Evolutionary conservation across 768 basidiomycete genomes (phyloP), one percentile per base, ranked within the genome.

Genomic region (Amanita thiersii): DNA sequence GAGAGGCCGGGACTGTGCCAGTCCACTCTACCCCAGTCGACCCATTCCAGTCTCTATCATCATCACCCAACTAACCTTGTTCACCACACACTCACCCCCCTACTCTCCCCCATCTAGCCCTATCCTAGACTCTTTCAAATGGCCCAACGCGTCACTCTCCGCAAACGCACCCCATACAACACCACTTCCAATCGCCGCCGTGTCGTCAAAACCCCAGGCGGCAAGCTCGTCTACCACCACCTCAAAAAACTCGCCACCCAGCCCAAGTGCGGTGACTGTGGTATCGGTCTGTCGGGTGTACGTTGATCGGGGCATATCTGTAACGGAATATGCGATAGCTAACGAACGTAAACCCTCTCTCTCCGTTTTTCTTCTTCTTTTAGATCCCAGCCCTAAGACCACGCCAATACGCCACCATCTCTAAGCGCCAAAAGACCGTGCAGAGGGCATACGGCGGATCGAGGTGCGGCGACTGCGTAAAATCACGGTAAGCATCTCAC

Each of bases 141-240:
- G 94, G 91, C 90, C 68, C 94, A 98, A 81, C 91, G 96, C 62
- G 93, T 99, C 58, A 96, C 92, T 57, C 90, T 99, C 72, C 86
- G 96, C 73, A 99, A 96, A 70, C 90, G 96, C 63, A 83, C 84
- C 53, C 81, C 91, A 15, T 96, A 99, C 78, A 97, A 96, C 81
- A 98, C 96, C 67, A 81, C 82, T 56, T 98, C 94, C 45, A 92
- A 85, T 78, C 81, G 90, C 61, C 77, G 93, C 61, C 84, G 92
- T 54, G 77, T 98, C 51, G 81, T 98, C 47, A 98, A 97, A 77
- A 98, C 96, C 26, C 96, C 96, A 41, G 96, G 94, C 68, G 96
- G 96, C 52, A 90, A 86, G 69, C 85, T 97, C 55, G 90, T 94
- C 55, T 93, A 94, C 72, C 93, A 98, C 72, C 88, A 96, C 66